Conservation (phyloP, 1,284 basidiomycete genomes). For the Dichomitus squalens region DNA sequence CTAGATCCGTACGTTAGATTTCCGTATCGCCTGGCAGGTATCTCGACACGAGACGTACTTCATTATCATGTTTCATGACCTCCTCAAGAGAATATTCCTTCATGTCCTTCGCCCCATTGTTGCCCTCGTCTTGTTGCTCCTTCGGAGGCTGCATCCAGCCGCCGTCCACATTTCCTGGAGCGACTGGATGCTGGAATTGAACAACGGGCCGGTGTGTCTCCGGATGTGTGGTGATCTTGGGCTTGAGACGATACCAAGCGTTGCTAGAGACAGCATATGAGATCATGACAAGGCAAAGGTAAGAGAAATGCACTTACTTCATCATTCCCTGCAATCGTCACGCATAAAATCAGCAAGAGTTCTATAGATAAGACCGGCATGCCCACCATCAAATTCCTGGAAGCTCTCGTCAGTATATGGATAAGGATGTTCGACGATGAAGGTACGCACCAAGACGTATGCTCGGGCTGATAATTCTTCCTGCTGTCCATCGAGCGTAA, state of each 20-base stretch:
- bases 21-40: no score
- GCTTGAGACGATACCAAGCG: slow-evolving; percentile 28
- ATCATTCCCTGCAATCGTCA: slow-evolving; percentile 31
- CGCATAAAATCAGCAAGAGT: no score
- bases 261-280: slow-evolving; percentile 16
- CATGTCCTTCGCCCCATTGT: neutral
- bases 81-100: slow-evolving; percentile 23
- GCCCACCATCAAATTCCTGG: no score
- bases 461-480: slow-evolving; percentile 28
- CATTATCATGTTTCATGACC: slow-evolving; percentile 26
- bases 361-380: no score
- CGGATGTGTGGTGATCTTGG: slow-evolving; percentile 10
- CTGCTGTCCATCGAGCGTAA: slow-evolving; percentile 25
- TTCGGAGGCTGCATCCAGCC: slow-evolving; percentile 28
- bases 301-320: slow-evolving; percentile 21
- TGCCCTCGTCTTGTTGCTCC: neutral
- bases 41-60: slow-evolving; percentile 14
- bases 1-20: slow-evolving; percentile 3
- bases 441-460: slow-evolving; percentile 23
- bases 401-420: no score
- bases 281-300: neutral
- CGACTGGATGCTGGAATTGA: slow-evolving; percentile 27
- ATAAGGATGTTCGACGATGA: no score
- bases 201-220: slow-evolving; percentile 8
- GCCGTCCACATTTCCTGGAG: slow-evolving; percentile 18